Evolutionary conservation across 371 early-diverging fungal species (phyloP).

Genomic region (Entomophthora muscae): DNA sequence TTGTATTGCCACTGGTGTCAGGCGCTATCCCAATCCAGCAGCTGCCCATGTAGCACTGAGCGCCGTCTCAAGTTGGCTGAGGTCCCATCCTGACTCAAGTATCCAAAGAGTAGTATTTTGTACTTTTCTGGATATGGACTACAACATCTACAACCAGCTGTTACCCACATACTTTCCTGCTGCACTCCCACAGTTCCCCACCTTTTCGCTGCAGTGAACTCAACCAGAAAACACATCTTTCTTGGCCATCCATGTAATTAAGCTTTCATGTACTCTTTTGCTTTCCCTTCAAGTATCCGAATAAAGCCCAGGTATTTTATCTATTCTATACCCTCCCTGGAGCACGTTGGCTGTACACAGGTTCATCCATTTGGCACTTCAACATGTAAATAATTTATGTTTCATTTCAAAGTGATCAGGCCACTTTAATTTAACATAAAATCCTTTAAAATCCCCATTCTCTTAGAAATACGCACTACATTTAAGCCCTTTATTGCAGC

Average conservation of each 20-base stretch:
- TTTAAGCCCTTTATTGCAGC: too few species aligned
- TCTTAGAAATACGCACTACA: too few species aligned
- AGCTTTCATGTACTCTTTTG: too few species aligned
- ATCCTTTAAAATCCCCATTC: too few species aligned
- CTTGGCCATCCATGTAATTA: background rate
- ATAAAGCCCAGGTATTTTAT: too few species aligned
- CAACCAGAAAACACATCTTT: background rate
- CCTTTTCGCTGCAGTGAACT: background rate
- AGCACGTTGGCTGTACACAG: too few species aligned
- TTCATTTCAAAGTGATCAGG: too few species aligned
- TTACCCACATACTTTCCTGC: background rate
- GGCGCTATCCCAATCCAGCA: background rate
- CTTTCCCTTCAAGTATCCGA: too few species aligned
- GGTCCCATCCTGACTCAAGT: background rate
- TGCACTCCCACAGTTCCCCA: background rate
- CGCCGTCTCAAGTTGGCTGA: background rate
- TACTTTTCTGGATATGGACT: background rate
- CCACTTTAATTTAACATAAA: too few species aligned
- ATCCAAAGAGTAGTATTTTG: conserved; percentile 2
- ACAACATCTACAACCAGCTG: background rate
- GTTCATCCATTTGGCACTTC: too few species aligned
- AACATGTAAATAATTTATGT: too few species aligned
- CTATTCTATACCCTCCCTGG: too few species aligned
- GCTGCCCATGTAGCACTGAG: background rate
- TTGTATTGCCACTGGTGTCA: conserved; percentile 2